phyloP scores from a whole-genome alignment of 2,329 filamentous ascomycete genomes.

The Rhynchosporium secalis region DNA sequence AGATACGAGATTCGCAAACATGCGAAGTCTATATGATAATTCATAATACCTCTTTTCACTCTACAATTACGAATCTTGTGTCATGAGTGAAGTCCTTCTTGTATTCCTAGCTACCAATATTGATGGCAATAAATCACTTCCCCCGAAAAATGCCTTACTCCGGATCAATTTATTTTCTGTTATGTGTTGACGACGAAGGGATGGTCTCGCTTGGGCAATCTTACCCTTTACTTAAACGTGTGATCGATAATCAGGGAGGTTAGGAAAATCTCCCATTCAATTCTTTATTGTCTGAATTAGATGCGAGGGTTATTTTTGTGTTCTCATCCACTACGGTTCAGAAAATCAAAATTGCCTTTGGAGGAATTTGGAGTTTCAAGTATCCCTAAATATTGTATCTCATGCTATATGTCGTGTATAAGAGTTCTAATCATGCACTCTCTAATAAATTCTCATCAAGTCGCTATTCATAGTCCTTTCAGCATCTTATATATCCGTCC shows the following conservation, averaged over 20 bases:
- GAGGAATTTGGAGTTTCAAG: slow-evolving; percentile 9
- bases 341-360: background rate
- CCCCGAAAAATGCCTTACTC: too few species aligned
- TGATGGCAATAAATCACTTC: too few species aligned
- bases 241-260: background rate
- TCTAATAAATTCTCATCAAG: background rate
- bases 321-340: too few species aligned
- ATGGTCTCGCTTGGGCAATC: background rate
- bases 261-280: background rate
- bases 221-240: background rate
- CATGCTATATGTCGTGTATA: background rate
- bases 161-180: too few species aligned
- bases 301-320: background rate
- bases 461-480: background rate
- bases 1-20: too few species aligned
- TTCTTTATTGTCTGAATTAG: too few species aligned
- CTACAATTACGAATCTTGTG: too few species aligned
- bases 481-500: background rate
- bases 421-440: background rate
- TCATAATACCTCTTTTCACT: too few species aligned
- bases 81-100: too few species aligned
- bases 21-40: too few species aligned
- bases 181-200: background rate
- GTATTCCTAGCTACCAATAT: too few species aligned
- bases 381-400: background rate